These are phyloP conservation scores for Camelina neglecta DNA, from an alignment of 345 rosid species.

Conservation along the genomic window DNA sequence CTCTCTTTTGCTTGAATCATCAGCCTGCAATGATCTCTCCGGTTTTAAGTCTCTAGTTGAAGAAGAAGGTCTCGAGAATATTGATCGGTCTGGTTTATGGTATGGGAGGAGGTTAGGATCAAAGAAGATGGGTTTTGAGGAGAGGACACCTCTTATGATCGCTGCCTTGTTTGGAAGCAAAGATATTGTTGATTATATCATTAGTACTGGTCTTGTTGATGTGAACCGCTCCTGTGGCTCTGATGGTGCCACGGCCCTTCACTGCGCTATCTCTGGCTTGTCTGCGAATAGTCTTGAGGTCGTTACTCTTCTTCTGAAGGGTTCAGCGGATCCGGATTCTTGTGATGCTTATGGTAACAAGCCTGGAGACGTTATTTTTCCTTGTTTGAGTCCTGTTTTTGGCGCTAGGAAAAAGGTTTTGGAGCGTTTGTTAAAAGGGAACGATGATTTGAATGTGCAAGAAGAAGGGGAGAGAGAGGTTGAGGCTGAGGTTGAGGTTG, in stretches of 20 bases:
- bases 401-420: slow-evolving; percentile 57
- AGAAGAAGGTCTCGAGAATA: slow-evolving; percentile 52
- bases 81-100: slow-evolving; percentile 73
- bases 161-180: slow-evolving; percentile 90
- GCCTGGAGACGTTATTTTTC: slow-evolving; percentile 62
- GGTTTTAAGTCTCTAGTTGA: slow-evolving; percentile 64
- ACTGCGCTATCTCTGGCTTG: slow-evolving; percentile 83
- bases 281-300: slow-evolving; percentile 61
- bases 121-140: slow-evolving; percentile 67
- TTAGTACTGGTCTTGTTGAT: slow-evolving; percentile 57
- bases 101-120: slow-evolving; percentile 72
- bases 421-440: slow-evolving; percentile 57
- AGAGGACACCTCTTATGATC: slow-evolving; percentile 87
- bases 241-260: slow-evolving; percentile 80
- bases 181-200: slow-evolving; percentile 60
- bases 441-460: slow-evolving; percentile 39
- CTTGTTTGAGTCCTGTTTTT: slow-evolving; percentile 47
- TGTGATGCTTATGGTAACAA: slow-evolving; percentile 65
- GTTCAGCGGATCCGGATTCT: slow-evolving; percentile 64
- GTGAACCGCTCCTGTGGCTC: slow-evolving; percentile 70
- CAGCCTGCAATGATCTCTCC: slow-evolving; percentile 72
- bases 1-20: slow-evolving; percentile 65
- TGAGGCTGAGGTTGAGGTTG: not conserved
- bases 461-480: slow-evolving; percentile 45
- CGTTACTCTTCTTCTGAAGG: slow-evolving; percentile 63